phyloP scores from a whole-genome alignment of 805 yeast genomes.

The Wickerhamiella cacticola region DNA sequence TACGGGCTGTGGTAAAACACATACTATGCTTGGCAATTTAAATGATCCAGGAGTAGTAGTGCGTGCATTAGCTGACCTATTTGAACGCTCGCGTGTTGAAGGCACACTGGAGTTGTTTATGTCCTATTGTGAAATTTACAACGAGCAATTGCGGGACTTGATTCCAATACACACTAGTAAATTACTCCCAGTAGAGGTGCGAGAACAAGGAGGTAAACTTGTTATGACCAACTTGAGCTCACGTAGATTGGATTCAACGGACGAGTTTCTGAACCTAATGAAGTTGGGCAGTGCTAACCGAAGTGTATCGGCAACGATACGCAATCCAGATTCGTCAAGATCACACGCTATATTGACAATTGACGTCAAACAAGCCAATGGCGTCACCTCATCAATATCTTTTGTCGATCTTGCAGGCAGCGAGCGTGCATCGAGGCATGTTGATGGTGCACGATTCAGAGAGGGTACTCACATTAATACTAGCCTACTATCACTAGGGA shows the following conservation, averaged over 20 bases:
- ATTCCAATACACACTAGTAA: slow-evolving; percentile 41
- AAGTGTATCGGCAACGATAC: slow-evolving; percentile 78
- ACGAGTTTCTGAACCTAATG: slow-evolving; percentile 20
- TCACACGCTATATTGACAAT: slow-evolving; percentile 90
- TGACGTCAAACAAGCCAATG: slow-evolving; percentile 37
- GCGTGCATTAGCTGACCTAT: slow-evolving; percentile 65
- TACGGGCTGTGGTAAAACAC: slow-evolving; percentile 94
- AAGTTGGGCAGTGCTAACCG: slow-evolving; percentile 29
- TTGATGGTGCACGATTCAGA: slow-evolving; percentile 63
- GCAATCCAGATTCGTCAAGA: slow-evolving; percentile 78
- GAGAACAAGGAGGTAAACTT: slow-evolving; percentile 57
- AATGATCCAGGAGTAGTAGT: slow-evolving; percentile 69
- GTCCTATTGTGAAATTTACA: slow-evolving; percentile 71
- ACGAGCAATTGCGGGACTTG: slow-evolving; percentile 76
- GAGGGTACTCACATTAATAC: slow-evolving; percentile 93
- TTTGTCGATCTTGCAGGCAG: slow-evolving; percentile 92
- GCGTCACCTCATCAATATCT: slow-evolving; percentile 38
- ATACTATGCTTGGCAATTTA: slow-evolving; percentile 69
- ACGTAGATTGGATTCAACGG: slow-evolving; percentile 39
- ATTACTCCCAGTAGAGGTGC: slow-evolving; percentile 31
- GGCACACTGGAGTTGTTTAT: slow-evolving; percentile 50
- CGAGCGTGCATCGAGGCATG: slow-evolving; percentile 82
- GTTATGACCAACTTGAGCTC: slow-evolving; percentile 64
- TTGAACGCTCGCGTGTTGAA: slow-evolving; percentile 51
- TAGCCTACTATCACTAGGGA: slow-evolving; percentile 79